Evolutionary conservation across 2,329 filamentous ascomycete genomes (phyloP).

Genomic region (Colletotrichum gigasporum): DNA sequence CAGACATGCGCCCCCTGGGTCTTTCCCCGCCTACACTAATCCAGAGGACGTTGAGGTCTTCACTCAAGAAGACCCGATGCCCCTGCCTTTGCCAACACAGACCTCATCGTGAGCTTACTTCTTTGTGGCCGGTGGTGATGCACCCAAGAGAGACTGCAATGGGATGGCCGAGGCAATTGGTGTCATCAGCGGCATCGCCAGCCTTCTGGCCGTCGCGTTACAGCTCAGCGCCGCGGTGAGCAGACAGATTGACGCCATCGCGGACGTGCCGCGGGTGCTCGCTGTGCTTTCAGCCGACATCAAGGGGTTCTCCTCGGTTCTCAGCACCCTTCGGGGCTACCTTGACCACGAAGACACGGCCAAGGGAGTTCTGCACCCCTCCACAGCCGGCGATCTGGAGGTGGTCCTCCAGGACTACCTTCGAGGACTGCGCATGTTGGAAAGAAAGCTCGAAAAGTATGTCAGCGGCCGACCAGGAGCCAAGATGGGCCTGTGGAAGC

Average conservation of each 20-base stretch:
- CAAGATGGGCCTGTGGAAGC: constrained; percentile 8
- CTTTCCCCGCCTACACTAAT: not conserved
- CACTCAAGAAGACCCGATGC: not conserved
- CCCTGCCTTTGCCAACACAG: not conserved
- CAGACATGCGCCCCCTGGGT: not conserved
- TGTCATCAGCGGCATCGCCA: constrained; percentile 3
- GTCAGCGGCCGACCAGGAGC: not conserved
- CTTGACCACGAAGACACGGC: constrained; percentile 9
- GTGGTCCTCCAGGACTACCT: not conserved
- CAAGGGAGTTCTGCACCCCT: not conserved
- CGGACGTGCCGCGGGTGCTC: not conserved
- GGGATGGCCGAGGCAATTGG: constrained; percentile 14
- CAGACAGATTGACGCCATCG: constrained; percentile 14
- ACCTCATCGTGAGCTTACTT: not conserved
- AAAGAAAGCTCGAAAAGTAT: not conserved
- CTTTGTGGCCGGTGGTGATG: not conserved
- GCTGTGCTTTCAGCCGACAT: constrained; percentile 11
- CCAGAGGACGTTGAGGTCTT: not conserved
- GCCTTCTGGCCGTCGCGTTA: constrained; percentile 1
- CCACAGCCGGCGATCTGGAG: not conserved
- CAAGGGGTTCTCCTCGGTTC: constrained; percentile 1
- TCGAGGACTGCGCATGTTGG: not conserved
- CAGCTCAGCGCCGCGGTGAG: constrained; percentile 1
- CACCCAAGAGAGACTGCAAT: not conserved
- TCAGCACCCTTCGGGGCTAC: constrained; percentile 8